Evolutionary conservation across 1,284 basidiomycete genomes (phyloP).

Genomic region (Athelia sp.): DNA sequence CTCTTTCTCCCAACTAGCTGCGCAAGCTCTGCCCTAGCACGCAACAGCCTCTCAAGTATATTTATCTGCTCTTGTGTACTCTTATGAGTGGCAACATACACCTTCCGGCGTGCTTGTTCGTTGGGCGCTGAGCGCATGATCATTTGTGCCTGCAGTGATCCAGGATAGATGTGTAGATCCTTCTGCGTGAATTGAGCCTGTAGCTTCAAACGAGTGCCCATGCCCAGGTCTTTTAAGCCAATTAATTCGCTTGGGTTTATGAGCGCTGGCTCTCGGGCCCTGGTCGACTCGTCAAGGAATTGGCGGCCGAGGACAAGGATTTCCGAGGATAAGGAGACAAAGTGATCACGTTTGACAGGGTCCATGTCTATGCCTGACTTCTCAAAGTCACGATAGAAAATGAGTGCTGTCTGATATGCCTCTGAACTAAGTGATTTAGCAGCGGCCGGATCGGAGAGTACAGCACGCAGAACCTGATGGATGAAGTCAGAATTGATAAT

Average conservation of each 20-base stretch:
- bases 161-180: slow-evolving; percentile 73
- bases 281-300: slow-evolving; percentile 69
- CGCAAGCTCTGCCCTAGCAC: slow-evolving; percentile 75
- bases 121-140: slow-evolving; percentile 84
- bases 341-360: slow-evolving; percentile 68
- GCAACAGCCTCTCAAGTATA: slow-evolving; percentile 73
- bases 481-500: slow-evolving; percentile 3
- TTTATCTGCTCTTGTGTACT: slow-evolving; percentile 67
- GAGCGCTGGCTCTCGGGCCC: slow-evolving; percentile 56
- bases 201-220: slow-evolving; percentile 63
- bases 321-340: slow-evolving; percentile 89
- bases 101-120: slow-evolving; percentile 74
- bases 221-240: slow-evolving; percentile 64
- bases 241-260: slow-evolving; percentile 63
- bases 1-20: slow-evolving; percentile 77
- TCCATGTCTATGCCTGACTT: slow-evolving; percentile 94
- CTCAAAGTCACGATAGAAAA: slow-evolving; percentile 96
- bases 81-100: slow-evolving; percentile 74
- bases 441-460: slow-evolving; percentile 59
- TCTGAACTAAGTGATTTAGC: slow-evolving; percentile 60
- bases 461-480: slow-evolving; percentile 54
- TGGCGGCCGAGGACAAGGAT: slow-evolving; percentile 86
- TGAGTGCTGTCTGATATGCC: slow-evolving; percentile 80
- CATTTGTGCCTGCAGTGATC: slow-evolving; percentile 87
- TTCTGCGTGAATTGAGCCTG: slow-evolving; percentile 73